phyloP scores from a whole-genome alignment of 495 filamentous ascomycete genomes.

The Hamigera avellanea region DNA sequence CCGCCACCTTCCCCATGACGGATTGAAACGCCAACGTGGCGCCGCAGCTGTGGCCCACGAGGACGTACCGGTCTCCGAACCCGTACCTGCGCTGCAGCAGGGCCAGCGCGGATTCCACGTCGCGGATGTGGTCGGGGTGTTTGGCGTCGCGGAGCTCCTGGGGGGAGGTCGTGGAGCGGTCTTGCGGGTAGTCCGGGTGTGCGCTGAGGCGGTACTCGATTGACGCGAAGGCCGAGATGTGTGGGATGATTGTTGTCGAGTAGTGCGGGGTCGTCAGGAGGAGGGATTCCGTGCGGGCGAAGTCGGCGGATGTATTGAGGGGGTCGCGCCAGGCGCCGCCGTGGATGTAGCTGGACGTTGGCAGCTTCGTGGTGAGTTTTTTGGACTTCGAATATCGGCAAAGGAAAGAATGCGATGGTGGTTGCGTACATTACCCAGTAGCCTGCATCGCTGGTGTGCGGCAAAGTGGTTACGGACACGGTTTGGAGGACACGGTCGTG shows the following conservation, averaged over 20 bases:
- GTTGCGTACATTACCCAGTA: conserved; percentile 36
- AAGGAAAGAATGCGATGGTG: not conserved
- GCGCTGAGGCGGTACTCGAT: conserved; percentile 74
- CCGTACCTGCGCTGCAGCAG: conserved; percentile 47
- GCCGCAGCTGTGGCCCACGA: conserved; percentile 70
- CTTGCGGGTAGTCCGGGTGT: conserved; percentile 48
- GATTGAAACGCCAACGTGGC: conserved; percentile 63
- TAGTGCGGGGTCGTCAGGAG: conserved; percentile 22
- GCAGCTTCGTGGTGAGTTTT: conserved; percentile 2
- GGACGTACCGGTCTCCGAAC: conserved; percentile 42
- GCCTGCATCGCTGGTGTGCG: conserved; percentile 11
- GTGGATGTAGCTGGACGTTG: conserved; percentile 61
- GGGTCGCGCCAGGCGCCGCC: conserved; percentile 88
- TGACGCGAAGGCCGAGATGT: conserved; percentile 55
- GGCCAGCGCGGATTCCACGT: conserved; percentile 50
- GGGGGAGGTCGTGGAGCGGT: conserved; percentile 23
- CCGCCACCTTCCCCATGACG: conserved; percentile 32
- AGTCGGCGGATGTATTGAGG: conserved; percentile 36
- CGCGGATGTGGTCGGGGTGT: conserved; percentile 66
- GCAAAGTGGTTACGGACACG: conserved; percentile 17
- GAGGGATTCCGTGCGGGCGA: conserved; percentile 32
- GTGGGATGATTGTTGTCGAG: conserved; percentile 5
- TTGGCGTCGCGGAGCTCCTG: conserved; percentile 32
- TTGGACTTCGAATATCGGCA: not conserved
- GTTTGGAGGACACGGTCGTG: conserved; percentile 19